Evolutionary conservation across 257 asterid species (phyloP), one percentile per base, ranked within the genome.

Genomic region (Buddleja alternifolia): DNA sequence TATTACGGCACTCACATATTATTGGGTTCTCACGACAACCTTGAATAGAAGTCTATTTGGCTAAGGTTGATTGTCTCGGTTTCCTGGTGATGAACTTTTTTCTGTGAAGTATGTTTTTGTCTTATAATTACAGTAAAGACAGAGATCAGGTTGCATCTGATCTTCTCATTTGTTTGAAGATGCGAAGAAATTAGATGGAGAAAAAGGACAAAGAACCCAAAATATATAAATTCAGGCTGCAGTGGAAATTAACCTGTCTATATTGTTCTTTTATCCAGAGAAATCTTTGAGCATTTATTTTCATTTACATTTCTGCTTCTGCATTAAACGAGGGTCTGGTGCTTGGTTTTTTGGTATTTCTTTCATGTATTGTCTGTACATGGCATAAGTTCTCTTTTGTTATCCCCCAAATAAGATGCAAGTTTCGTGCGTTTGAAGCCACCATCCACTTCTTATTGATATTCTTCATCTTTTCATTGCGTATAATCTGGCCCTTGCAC

Each of bases 331-430:
- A 0, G 25, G 24, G 40, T 54, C 20, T 25, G 25, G 46, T 48
- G 57, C 29, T 68, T 68, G 36, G 47, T 29, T 23, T 67, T 21
- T 36, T 47, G 19, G 12, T 23, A 48, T 47, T 55, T 8, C 10
- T 15, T 6, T 17, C 36, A 21, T 53, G 32, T 39, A 40, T 10
- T 60, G 23, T 53, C 54, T 54, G 2, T n/a, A 12, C 36, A 24
- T 25, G 15, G 24, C 19, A 20, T 4, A 19, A 32, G 4, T 44
- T 20, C 17, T 39, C 19, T 67, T 48, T 10, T 52, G 1, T 48
- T 37, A 29, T 36, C 9, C 15, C 45, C 36, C 17, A 63, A 62
- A 24, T 37, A 15, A 40, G 46, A 14, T 50, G 19, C 51, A 53
- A n/a, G 14, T 5, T 19, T 32, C 44, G 7, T 25, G 52, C 8